A percentile compares a stretch with the other conserved stretches of the same genome.
Conservation (phyloP, 805 yeast species). For the Candida rishiriensis region DNA sequence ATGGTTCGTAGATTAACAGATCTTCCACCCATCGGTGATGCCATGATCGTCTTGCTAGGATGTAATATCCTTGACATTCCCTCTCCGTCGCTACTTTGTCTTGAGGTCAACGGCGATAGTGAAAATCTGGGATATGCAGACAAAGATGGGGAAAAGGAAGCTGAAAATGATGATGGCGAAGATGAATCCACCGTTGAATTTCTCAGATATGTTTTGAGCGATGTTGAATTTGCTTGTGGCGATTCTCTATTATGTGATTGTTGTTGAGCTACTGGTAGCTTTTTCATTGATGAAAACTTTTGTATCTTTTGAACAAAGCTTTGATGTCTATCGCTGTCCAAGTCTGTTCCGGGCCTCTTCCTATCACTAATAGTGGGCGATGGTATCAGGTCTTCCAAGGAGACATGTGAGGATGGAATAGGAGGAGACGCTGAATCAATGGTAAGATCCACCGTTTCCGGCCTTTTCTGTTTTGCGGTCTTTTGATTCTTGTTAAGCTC, state of each 20-base stretch:
- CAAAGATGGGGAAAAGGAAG: neutral
- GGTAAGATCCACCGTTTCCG: constrained; percentile 8
- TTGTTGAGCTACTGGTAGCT: neutral
- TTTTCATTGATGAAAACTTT: constrained; percentile 8
- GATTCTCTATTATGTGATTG: no score
- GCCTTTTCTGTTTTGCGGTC: neutral
- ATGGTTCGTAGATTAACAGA: neutral
- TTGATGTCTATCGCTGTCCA: constrained; percentile 6
- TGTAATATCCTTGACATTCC: no score
- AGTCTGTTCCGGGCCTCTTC: neutral
- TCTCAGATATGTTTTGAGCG: constrained; percentile 7
- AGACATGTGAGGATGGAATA: neutral
- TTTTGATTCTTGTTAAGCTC: neutral
- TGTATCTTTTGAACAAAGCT: constrained; percentile 12
- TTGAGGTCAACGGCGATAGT: neutral
- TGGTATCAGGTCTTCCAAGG: neutral
- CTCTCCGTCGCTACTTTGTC: neutral
- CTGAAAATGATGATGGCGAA: no score
- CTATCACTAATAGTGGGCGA: neutral
- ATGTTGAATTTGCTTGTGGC: constrained; percentile 3
- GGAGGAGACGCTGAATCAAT: constrained; percentile 6
- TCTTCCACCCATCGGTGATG: neutral
- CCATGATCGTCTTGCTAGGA: no score
- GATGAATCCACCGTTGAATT: constrained; percentile 14
- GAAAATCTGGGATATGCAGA: neutral